These are phyloP conservation scores for Salix arbutifolia DNA, from an alignment of 345 rosid genomes.

Conservation along the genomic window DNA sequence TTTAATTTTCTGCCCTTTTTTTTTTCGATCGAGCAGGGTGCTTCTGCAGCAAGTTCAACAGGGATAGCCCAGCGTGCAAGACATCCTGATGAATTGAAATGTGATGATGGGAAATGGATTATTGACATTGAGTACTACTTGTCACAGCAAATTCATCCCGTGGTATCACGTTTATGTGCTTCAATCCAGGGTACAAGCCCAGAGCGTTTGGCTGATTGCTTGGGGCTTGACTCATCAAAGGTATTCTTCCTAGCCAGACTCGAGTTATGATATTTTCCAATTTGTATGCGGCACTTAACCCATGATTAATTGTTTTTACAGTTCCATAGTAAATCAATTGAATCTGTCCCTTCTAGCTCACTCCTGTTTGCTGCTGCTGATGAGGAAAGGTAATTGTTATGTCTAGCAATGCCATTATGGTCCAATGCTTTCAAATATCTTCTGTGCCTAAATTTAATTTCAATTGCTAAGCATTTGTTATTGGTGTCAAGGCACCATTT, in stretches of 20 bases:
- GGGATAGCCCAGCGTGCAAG: constrained; percentile 95
- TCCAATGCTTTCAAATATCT: neutral
- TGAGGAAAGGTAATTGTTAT: constrained; percentile 63
- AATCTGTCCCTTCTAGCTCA: constrained; percentile 39
- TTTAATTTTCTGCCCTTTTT: neutral
- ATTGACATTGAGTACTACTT: constrained; percentile 93
- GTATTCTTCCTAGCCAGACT: constrained; percentile 33
- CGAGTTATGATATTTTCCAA: neutral
- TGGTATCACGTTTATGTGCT: constrained; percentile 88
- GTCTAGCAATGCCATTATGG: neutral
- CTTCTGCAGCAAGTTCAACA: constrained; percentile 46
- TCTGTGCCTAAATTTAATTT: neutral
- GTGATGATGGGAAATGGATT: constrained; percentile 78
- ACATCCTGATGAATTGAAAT: constrained; percentile 91
- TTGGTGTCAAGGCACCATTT: neutral
- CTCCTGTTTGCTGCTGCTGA: constrained; percentile 61
- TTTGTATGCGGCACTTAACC: neutral
- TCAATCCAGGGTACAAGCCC: constrained; percentile 97
- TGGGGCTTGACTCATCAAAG: constrained; percentile 96
- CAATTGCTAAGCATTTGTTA: neutral
- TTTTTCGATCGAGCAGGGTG: constrained; percentile 46
- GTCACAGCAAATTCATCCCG: constrained; percentile 98
- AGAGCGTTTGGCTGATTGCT: constrained; percentile 86
- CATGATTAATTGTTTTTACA: constrained; percentile 24
- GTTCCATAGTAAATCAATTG: constrained; percentile 67